Evolutionary conservation across 495 filamentous ascomycete genomes (phyloP), one percentile per base, ranked within the genome.

Genomic region (Aspergillus heteromorphus): DNA sequence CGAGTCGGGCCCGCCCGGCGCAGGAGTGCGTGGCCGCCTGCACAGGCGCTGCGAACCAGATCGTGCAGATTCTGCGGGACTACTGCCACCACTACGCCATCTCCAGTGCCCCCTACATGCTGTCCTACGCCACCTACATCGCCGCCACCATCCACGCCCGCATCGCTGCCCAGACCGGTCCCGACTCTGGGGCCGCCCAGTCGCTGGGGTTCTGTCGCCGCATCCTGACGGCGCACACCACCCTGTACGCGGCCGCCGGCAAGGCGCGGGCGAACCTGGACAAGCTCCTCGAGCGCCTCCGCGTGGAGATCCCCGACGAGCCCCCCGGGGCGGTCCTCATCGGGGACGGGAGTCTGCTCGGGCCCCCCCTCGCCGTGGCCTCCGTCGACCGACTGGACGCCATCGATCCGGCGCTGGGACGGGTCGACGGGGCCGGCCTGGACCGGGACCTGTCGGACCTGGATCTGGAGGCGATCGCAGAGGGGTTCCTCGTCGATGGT

Each of bases 51-150:
- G 34, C 34, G 2, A 38, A 38, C 34, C 34, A 38, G 13, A 38
- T 38, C n/a, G 34, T 13, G 34, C 34, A 38, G 34, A 38, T 38
- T 13, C 34, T 38, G 34, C 34, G 34, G n/a, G 34, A 38, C 34
- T 38, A 38, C n/a, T 38, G 34, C 34, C 34, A 38, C 1, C 13
- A 38, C 34, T 38, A 38, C 34, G 11, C 34, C 6, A 38, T 38
- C 10, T 6, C 50, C 21, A 61, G 55, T 4, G 65, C 67, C 9
- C 67, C 67, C 1, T 70, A 68, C 49, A 60, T 70, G 58, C 55
- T 70, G 0, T 70, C 67, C 0, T 70, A 70, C 41, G 64, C 67
- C 0, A 70, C 67, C 0, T 70, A 70, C 36, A 66, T 70, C 48
- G 64, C 63, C 38, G 67, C 67, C 19, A 70, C 65, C 0, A 68